Evolutionary conservation across 805 yeast species (phyloP).

Genomic region (Metschnikowia sp.): DNA sequence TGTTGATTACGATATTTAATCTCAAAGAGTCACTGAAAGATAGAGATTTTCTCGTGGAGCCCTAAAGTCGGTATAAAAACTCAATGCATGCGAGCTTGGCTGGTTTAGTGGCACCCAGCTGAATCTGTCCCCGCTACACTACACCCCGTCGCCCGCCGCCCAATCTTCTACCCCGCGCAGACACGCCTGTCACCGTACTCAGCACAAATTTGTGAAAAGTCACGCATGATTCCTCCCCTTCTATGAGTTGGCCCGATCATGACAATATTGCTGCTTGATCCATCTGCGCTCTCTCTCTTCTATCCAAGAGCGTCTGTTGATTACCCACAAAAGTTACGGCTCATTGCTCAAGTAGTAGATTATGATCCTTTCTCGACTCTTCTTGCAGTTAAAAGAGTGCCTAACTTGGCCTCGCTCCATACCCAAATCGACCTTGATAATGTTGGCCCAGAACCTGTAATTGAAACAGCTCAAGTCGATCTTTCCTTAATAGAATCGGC

Average conservation of each 20-base stretch:
- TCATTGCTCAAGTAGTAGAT: constrained; percentile 28
- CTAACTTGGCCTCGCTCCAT: constrained; percentile 18
- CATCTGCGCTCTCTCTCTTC: constrained; percentile 18
- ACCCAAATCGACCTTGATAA: constrained; percentile 13
- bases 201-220: too few relatives aligned
- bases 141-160: too few relatives aligned
- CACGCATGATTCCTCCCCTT: too few relatives aligned
- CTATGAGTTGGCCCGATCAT: constrained; percentile 10
- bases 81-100: too few relatives aligned
- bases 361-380: constrained; percentile 14
- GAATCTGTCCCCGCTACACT: too few relatives aligned
- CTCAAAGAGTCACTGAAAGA: too few relatives aligned
- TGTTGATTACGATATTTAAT: too few relatives aligned
- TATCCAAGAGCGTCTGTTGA: constrained; percentile 25
- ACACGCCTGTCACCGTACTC: too few relatives aligned
- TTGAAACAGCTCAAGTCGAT: constrained; percentile 3
- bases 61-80: too few relatives aligned
- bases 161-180: too few relatives aligned
- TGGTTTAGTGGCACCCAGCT: too few relatives aligned
- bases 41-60: too few relatives aligned
- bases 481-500: neutral
- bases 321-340: constrained; percentile 21
- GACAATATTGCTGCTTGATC: constrained; percentile 32
- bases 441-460: neutral
- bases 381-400: constrained; percentile 17